Percentiles rank a stretch among this genome's conserved stretches.
Conservation (phyloP, 805 yeast species). For the Saturnispora besseyi region DNA sequence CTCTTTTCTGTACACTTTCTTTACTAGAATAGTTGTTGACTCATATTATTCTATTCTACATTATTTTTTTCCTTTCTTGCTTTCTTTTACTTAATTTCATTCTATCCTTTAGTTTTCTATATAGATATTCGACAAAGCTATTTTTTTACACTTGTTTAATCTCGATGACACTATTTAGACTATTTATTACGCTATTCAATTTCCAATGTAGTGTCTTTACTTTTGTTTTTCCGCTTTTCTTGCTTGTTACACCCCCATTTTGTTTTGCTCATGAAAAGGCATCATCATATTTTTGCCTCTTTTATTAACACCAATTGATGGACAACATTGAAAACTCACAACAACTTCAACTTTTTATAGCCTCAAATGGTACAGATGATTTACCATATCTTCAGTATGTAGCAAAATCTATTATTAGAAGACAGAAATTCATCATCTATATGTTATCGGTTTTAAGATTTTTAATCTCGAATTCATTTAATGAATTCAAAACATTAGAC, state of each 20-base stretch:
- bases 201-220: too few species aligned
- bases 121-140: too few species aligned
- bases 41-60: not conserved
- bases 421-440: constrained; percentile 3
- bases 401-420: not conserved
- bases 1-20: not conserved
- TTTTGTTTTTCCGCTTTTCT: too few species aligned
- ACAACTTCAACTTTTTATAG: not conserved
- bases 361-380: not conserved
- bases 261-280: not conserved
- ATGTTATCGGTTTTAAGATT: constrained; percentile 3
- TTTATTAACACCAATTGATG: not conserved
- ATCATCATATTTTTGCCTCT: not conserved
- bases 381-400: not conserved
- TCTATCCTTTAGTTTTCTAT: too few species aligned
- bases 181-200: too few species aligned
- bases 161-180: too few species aligned
- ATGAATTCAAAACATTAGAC: not conserved
- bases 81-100: not conserved
- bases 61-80: too few species aligned
- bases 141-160: too few species aligned
- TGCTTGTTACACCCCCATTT: too few species aligned
- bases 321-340: not conserved
- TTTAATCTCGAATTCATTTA: not conserved
- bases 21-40: not conserved